Evolutionary conservation across 306 rosid genomes (phyloP), one percentile per base, ranked within the genome.

Genomic region (Cucurbita ficifolia): DNA sequence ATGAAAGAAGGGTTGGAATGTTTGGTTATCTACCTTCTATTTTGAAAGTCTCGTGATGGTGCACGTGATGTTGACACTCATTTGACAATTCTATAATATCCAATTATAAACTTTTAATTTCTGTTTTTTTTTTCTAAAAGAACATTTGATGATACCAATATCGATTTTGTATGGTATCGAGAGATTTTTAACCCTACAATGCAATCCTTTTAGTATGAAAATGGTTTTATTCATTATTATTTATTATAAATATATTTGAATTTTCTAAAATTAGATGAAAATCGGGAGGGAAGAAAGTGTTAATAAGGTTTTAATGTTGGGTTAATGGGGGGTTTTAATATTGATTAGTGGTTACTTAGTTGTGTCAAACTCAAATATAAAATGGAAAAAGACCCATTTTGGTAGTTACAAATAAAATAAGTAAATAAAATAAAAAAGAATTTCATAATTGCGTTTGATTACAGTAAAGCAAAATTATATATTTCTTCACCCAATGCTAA

Each of bases 1-100:
- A 4, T 49, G 52, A 13, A 6, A 48, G 70, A 63, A 29, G 54
- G 74, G 74, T 69, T 33, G 74, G 74, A 69, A 69, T 69, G 58
- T 69, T 69, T 69, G 74, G 43, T 69, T 48, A 69, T 69, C 74
- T 69, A 48, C 57, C 58, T 69, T 67, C 12, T 46, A 12, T 46
- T 67, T 67, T 67, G 18, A 14, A 43, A 45, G 73, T 67, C 55
- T 67, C 5, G 35, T 45, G 73, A 45, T 67, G 72, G 19, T 65
- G 29, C 53, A 65, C 53, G 52, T 65, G 72, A 65, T 65, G 56
- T 67, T 67, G 73, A 67, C 33, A 67, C 13, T 7, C 73, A 21
- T 67, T 67, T 67, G 55, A 67, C 38, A 67, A 21, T 67, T 36
- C 73, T 17, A 29, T 16, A 63, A 39, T 17, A 8, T 64, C 71